Evolutionary conservation across 202 grass and related monocot genomes (phyloP).

Genomic region (Eragrostis tef): DNA sequence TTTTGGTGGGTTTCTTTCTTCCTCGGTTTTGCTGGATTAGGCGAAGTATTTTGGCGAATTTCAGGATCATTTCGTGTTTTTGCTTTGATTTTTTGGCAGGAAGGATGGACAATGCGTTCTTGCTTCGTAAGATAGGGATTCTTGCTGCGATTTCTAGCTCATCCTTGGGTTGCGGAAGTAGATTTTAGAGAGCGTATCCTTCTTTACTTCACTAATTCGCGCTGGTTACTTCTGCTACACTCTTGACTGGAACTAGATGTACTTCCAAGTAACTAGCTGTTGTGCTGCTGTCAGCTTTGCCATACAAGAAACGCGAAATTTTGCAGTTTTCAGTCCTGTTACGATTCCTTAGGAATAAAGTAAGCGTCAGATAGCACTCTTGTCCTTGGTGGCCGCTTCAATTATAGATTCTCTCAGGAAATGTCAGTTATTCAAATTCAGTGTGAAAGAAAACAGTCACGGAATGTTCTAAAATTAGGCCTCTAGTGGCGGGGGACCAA

Average conservation of each 20-base stretch:
- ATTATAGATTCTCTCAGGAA: not conserved
- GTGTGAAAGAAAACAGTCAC: not conserved
- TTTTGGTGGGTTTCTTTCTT: not conserved
- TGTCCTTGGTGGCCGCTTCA: not conserved
- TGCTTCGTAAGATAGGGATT: constrained; percentile 17
- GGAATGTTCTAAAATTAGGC: constrained; percentile 23
- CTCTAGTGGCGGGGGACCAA: not conserved
- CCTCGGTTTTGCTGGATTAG: not conserved
- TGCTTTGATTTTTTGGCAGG: not conserved
- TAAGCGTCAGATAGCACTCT: not conserved
- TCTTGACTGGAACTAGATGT: constrained; percentile 25
- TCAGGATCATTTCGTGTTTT: constrained; percentile 4
- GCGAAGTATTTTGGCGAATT: not conserved
- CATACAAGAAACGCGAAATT: not conserved
- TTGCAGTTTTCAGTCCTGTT: not conserved
- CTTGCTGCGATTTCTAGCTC: not conserved
- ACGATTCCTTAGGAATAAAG: not conserved
- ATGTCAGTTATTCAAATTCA: not conserved
- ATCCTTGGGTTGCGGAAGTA: not conserved
- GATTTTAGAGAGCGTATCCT: not conserved
- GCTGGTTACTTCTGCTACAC: not conserved
- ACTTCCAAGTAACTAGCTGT: constrained; percentile 19
- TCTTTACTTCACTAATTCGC: not conserved
- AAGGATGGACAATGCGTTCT: not conserved
- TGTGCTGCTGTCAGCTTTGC: constrained; percentile 12